Conservation (phyloP, 257 asterid species). For the Prunella vulgaris region DNA sequence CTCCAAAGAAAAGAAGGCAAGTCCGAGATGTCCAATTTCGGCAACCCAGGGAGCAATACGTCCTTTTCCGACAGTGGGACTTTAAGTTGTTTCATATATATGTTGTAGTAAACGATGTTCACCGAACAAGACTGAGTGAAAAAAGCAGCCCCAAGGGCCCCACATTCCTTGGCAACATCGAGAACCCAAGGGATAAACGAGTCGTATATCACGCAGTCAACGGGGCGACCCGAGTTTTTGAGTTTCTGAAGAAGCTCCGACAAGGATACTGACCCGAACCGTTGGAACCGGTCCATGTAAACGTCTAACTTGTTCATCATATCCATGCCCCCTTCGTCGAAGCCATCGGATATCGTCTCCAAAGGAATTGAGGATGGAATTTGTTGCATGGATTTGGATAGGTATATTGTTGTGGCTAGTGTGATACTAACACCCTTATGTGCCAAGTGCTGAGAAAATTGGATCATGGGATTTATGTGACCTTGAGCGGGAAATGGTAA, state of each 20-base stretch:
- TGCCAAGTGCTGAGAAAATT: conserved; percentile 34
- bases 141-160: conserved; percentile 18
- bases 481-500: conserved; percentile 38
- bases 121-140: conserved; percentile 24
- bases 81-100: neutral
- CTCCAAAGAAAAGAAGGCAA: conserved; percentile 26
- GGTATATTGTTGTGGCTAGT: conserved; percentile 13
- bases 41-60: conserved; percentile 14
- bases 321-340: neutral
- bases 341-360: conserved; percentile 34
- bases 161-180: conserved; percentile 17
- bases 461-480: conserved; percentile 44
- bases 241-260: conserved; percentile 17
- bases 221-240: neutral
- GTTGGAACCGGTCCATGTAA: neutral
- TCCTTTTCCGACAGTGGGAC: conserved; percentile 1
- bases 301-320: neutral
- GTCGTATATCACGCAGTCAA: conserved; percentile 23
- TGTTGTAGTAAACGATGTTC: conserved; percentile 10
- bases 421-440: conserved; percentile 24
- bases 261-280: conserved; percentile 16
- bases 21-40: conserved; percentile 11
- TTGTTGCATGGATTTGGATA: conserved; percentile 8
- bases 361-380: conserved; percentile 4
- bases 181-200: conserved; percentile 22